A percentile compares a stretch with the other conserved stretches of the same genome.
phyloP scores from a whole-genome alignment of 352 stramenopile species.

The Pythium folliculosum region DNA sequence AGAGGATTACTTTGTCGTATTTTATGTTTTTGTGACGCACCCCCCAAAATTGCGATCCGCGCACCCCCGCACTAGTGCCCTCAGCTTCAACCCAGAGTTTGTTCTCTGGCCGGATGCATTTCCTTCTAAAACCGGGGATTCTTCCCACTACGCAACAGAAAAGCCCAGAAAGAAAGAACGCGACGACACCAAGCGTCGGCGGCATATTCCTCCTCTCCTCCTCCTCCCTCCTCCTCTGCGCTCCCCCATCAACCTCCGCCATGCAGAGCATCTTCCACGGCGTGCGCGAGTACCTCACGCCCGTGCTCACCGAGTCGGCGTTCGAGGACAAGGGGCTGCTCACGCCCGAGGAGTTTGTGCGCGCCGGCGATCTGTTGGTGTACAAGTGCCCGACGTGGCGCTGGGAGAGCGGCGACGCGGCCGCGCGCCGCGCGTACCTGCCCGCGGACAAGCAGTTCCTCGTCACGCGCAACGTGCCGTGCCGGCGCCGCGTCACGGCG shows the following conservation, averaged over 20 bases:
- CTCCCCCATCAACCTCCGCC: not conserved
- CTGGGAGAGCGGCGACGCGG: conserved; percentile 85
- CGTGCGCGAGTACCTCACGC: conserved; percentile 87
- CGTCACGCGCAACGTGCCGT: conserved; percentile 90
- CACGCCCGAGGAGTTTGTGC: conserved; percentile 97
- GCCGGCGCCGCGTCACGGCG: conserved; percentile 71
- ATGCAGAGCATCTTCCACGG: conserved; percentile 85
- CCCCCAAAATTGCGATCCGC: not conserved
- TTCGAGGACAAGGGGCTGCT: conserved; percentile 95
- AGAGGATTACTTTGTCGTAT: not conserved
- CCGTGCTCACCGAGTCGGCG: conserved; percentile 90
- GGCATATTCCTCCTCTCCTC: not conserved
- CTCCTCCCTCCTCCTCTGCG: conserved; percentile 24
- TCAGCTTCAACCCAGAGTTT: not conserved
- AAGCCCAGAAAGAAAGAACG: not conserved
- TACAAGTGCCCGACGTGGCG: conserved; percentile 97
- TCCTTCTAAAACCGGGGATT: not conserved
- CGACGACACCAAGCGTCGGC: not conserved
- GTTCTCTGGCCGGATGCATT: not conserved
- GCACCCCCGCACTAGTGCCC: not conserved
- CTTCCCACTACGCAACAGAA: not conserved
- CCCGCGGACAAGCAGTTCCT: conserved; percentile 89
- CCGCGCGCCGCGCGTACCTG: conserved; percentile 61
- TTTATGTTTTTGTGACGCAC: not conserved
- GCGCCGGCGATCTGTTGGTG: conserved; percentile 94